Percentiles rank a stretch among this genome's conserved stretches.
These are phyloP conservation scores for Salvia splendens DNA, from an alignment of 257 asterid species.

Conservation along the genomic window DNA sequence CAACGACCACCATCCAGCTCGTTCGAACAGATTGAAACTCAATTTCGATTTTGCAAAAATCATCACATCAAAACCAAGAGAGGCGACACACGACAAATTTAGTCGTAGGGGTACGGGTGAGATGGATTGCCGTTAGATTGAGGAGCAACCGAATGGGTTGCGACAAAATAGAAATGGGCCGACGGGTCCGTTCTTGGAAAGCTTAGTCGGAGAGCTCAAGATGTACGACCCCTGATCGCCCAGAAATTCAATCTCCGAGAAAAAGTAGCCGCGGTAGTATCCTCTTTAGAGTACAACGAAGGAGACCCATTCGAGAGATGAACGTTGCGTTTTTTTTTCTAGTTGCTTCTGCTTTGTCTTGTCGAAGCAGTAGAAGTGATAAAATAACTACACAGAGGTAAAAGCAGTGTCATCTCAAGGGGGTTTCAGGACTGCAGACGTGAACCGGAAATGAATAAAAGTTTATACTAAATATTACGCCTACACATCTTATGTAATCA, in stretches of 20 bases:
- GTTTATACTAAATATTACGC: neutral
- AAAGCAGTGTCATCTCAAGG: conserved; percentile 14
- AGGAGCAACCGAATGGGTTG: too few species aligned
- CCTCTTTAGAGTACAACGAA: conserved; percentile 56
- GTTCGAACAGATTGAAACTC: too few species aligned
- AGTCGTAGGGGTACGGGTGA: too few species aligned
- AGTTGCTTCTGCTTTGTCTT: conserved; percentile 6
- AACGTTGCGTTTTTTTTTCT: neutral
- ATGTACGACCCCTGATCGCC: conserved; percentile 83
- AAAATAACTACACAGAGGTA: conserved; percentile 4
- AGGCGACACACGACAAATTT: too few species aligned
- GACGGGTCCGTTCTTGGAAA: conserved; percentile 69
- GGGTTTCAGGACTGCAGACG: conserved; percentile 20
- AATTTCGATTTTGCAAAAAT: too few species aligned
- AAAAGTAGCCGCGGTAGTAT: conserved; percentile 72
- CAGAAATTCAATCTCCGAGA: conserved; percentile 66
- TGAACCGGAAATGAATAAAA: conserved; percentile 28
- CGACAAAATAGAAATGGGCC: too few species aligned
- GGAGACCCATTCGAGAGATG: too few species aligned
- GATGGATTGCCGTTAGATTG: too few species aligned
- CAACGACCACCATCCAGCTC: too few species aligned
- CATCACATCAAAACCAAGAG: too few species aligned
- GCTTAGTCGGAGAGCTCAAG: conserved; percentile 74
- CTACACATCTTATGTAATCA: too few species aligned
- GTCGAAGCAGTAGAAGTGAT: neutral